phyloP scores from a whole-genome alignment of 805 yeast genomes.

The Hermanozyma aechmeae region DNA sequence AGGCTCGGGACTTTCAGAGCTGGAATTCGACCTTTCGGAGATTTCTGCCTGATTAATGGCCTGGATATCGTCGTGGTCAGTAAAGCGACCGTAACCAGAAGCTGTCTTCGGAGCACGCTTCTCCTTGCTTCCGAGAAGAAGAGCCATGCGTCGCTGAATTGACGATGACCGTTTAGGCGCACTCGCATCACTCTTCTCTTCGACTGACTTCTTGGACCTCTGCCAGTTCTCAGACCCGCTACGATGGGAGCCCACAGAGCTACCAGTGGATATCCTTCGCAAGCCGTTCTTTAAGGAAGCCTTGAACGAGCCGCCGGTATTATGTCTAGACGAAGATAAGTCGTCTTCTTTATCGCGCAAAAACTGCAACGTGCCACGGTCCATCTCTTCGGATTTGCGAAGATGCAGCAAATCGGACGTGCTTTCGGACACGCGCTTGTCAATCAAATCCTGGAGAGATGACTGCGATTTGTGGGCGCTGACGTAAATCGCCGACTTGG shows the following conservation, averaged over 20 bases:
- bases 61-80: constrained; percentile 27
- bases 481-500: constrained; percentile 7
- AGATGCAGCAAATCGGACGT: constrained; percentile 10
- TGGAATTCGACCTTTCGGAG: constrained; percentile 16
- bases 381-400: constrained; percentile 12
- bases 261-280: constrained; percentile 33
- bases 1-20: too few species aligned
- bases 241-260: constrained; percentile 10
- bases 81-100: constrained; percentile 71
- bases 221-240: constrained; percentile 8
- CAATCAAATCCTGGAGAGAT: constrained; percentile 21
- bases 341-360: constrained; percentile 24
- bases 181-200: background rate
- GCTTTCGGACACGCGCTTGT: constrained; percentile 20
- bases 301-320: constrained; percentile 34
- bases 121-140: constrained; percentile 32
- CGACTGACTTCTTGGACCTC: constrained; percentile 12
- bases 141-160: constrained; percentile 49
- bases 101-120: constrained; percentile 54
- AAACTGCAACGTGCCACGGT: constrained; percentile 24
- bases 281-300: constrained; percentile 22
- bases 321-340: constrained; percentile 12
- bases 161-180: constrained; percentile 11
- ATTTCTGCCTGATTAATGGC: constrained; percentile 16
- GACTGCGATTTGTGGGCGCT: constrained; percentile 2